Conservation (phyloP, 2,329 filamentous ascomycete genomes). For the Penicillium thymicola region DNA sequence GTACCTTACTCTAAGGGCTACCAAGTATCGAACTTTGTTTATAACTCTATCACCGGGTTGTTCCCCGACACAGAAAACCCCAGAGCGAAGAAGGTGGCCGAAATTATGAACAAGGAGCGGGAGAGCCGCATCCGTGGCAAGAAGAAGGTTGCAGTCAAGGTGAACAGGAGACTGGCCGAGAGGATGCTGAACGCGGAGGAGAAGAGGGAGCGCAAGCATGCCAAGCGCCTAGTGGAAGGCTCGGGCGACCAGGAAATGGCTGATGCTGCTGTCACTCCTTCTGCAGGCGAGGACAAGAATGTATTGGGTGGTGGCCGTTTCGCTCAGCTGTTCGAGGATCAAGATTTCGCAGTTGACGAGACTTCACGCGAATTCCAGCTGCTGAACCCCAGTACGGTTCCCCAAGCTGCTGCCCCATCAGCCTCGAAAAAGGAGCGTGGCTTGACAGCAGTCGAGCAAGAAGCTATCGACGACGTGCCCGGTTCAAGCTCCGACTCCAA, state of each 20-base stretch:
- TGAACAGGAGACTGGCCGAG: slow-evolving; percentile 71
- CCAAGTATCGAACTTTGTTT: slow-evolving; percentile 91
- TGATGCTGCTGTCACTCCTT: slow-evolving; percentile 22
- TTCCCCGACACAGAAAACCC: slow-evolving; percentile 25
- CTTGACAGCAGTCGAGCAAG: slow-evolving; percentile 62
- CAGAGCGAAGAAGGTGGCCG: slow-evolving; percentile 79
- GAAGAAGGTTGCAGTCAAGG: slow-evolving; percentile 86
- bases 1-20: slow-evolving; percentile 52
- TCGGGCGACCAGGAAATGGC: slow-evolving; percentile 52
- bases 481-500: slow-evolving; percentile 40
- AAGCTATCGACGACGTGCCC: slow-evolving; percentile 53
- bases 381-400: slow-evolving; percentile 79
- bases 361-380: slow-evolving; percentile 78
- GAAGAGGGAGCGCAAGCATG: slow-evolving; percentile 48
- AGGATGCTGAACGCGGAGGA: slow-evolving; percentile 60
- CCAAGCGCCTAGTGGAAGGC: slow-evolving; percentile 50
- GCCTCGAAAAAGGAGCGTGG: slow-evolving; percentile 43
- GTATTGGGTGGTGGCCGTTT: slow-evolving; percentile 85
- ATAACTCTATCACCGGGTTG: slow-evolving; percentile 54
- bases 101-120: slow-evolving; percentile 96
- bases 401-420: slow-evolving; percentile 18
- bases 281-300: slow-evolving; percentile 50
- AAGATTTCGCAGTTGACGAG: slow-evolving; percentile 91
- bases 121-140: slow-evolving; percentile 88
- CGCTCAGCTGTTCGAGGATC: slow-evolving; percentile 82